These are phyloP conservation scores for Backusella macrospora DNA, from an alignment of 192 early-diverging fungal genomes.

Conservation along the genomic window DNA sequence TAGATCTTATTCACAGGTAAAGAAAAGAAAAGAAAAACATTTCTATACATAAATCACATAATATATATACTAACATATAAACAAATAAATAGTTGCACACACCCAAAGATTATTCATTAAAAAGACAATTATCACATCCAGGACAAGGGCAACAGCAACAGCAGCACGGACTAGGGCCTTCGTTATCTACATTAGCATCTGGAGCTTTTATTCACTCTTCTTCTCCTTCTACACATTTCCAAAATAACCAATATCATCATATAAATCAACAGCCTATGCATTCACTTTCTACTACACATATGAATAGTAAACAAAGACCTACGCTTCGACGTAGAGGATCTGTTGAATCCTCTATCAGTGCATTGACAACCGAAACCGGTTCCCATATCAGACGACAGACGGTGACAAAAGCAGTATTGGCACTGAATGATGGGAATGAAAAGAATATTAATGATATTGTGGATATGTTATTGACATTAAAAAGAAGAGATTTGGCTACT, in stretches of 20 bases:
- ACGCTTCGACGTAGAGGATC: constrained; percentile 34
- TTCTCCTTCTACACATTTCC: neutral
- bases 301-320: neutral
- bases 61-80: too few species aligned
- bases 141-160: neutral
- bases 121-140: constrained; percentile 14
- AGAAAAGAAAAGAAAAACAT: too few species aligned
- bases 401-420: constrained; percentile 33
- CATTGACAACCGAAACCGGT: constrained; percentile 27
- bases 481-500: constrained; percentile 36
- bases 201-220: neutral
- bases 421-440: constrained; percentile 18
- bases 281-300: neutral
- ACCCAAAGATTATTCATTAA: constrained; percentile 17
- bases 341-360: constrained; percentile 27
- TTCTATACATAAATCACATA: too few species aligned
- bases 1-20: constrained; percentile 14
- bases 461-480: constrained; percentile 43
- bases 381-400: constrained; percentile 28
- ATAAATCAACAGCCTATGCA: neutral
- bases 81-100: constrained; percentile 13
- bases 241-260: constrained; percentile 6
- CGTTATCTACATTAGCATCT: neutral
- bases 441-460: constrained; percentile 38
- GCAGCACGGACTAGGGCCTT: neutral